Base-by-base conservation (phyloP, 2,329 filamentous ascomycete species). In the Rasamsonia emersonii region DNA sequence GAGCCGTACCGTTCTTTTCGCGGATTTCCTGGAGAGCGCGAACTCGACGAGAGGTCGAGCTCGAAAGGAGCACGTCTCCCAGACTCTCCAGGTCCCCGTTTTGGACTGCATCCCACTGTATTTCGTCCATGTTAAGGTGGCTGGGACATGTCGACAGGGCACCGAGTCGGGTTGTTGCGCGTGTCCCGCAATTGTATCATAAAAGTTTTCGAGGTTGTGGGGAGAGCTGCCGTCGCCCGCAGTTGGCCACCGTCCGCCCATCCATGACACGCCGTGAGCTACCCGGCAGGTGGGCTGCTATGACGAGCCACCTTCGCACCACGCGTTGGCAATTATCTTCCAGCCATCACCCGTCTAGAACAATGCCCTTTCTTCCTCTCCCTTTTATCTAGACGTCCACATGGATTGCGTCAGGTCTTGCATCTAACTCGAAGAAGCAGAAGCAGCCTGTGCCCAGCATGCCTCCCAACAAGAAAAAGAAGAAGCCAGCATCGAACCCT, bases 401-500 rank as follows among this genome's bases (percentile, higher is more conserved):
- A n/a, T n/a, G n/a, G n/a, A n/a, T n/a, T n/a, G n/a, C n/a, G n/a
- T n/a, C n/a, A n/a, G n/a, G 11, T 23, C 20, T 23, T 8, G 20
- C 20, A 23, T 23, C 9, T 9, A 23, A 16, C n/a, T 21, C 11
- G 17, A 30, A 35, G n/a, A n/a, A n/a, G n/a, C n/a, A n/a, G n/a
- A n/a, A n/a, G n/a, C n/a, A n/a, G n/a, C n/a, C n/a, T n/a, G n/a
- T n/a, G n/a, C n/a, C n/a, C 30, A 32, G 10, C 16, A 89, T 89
- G 83, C 80, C 82, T 23, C 54, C 62, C 9, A 66, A 68, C 40
- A 82, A 85, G 61, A 94, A 93, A 65, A 94, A 95, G 67, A 93
- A 86, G 70, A 96, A 95, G 73, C 72, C 82, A 34, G 75, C 76
- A 16, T 75, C 80, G 18, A 96, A 95, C 59, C 85, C 88, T 38